Evolutionary conservation across 2,329 filamentous ascomycete species (phyloP).

Genomic region (Aspergillus candidus): DNA sequence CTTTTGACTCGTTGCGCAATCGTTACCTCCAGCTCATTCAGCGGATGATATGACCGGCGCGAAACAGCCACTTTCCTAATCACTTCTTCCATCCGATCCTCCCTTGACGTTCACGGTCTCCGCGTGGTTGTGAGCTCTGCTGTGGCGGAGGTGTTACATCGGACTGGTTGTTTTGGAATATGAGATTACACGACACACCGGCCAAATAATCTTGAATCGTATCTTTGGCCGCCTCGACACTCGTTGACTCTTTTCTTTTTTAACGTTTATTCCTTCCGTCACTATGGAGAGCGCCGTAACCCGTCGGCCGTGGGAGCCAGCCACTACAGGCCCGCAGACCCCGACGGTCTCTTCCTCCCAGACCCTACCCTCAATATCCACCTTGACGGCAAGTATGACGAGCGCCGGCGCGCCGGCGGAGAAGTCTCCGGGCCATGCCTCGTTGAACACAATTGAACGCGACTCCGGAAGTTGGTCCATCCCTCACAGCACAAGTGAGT

Average conservation of each 20-base stretch:
- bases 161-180: too few species aligned
- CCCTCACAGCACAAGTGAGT: slow-evolving; percentile 52
- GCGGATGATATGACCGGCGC: too few species aligned
- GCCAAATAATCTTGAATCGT: neutral
- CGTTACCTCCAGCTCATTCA: too few species aligned
- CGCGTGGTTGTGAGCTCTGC: too few species aligned
- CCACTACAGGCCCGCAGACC: slow-evolving; percentile 30
- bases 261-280: too few species aligned
- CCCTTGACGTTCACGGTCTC: too few species aligned
- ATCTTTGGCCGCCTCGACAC: too few species aligned
- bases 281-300: slow-evolving; percentile 37
- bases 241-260: too few species aligned
- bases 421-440: slow-evolving; percentile 38
- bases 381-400: slow-evolving; percentile 41
- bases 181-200: neutral
- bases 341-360: slow-evolving; percentile 32
- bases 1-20: too few species aligned
- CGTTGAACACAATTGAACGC: slow-evolving; percentile 44
- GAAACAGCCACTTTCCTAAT: too few species aligned
- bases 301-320: slow-evolving; percentile 42
- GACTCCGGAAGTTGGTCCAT: slow-evolving; percentile 57
- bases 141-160: too few species aligned
- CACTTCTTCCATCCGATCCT: too few species aligned
- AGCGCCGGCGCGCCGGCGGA: slow-evolving; percentile 28
- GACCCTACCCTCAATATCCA: slow-evolving; percentile 44